Evolutionary conservation across 306 rosid genomes (phyloP), one percentile per base, ranked within the genome.

Genomic region (Abrus pulchellus): DNA sequence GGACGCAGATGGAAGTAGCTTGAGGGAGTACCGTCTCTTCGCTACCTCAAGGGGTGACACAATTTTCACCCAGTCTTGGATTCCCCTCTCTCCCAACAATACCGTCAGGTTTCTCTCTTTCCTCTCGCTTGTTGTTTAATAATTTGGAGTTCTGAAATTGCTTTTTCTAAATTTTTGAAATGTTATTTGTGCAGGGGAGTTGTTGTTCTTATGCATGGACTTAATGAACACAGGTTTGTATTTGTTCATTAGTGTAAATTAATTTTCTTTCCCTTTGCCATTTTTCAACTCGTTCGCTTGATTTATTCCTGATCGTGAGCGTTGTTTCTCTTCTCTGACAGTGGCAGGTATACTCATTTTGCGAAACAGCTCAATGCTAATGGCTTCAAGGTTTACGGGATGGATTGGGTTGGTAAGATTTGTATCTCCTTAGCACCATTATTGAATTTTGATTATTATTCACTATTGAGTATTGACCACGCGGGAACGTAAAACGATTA

Each of bases 371-470:
- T 94, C 77, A 94, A 90, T 85, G 90, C 90, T 52, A 80, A 85
- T 71, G 95, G 97, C 70, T 94, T 56, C 75, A 94, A 90, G 91
- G 97, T 89, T 77, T 90, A 87, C 45, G 98, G 87, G 59, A 91
- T 94, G 92, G 98, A 94, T 80, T 94, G 98, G 98, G 79, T 92
- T 86, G 98, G 98, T 94, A 80, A 85, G 92, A 20, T 10, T 32
- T 41, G 3, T 53, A n/a, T 47, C 40, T 36, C 40, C 4, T 36
- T 36, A 36, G 2, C 40, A 36, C 4, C 40, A 36, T 36, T 4
- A 10, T 47, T 47, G 4, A 9, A 9, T 9, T 47, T 13, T 9
- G 3, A 47, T 47, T 47, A 47, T 47, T 47, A 9, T 47, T 47
- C 12, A 47, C 52, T 36, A 36, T 36, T 36, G 20, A 36, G 3